Conservation (phyloP, 2,329 filamentous ascomycete genomes). For the Pestalotiopsis sp. region DNA sequence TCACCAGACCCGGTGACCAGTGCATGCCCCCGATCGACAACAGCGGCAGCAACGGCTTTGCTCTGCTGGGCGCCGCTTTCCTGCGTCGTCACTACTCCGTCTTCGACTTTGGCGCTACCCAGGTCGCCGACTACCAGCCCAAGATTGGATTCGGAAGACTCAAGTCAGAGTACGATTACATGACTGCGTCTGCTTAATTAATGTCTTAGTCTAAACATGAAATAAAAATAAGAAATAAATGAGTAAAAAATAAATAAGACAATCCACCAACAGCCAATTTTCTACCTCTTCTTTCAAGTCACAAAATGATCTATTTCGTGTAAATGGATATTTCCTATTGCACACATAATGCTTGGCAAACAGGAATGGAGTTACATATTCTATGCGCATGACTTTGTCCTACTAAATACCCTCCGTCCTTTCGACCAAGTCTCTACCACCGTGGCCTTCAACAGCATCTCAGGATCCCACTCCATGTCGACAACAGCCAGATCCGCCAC, state of each 20-base stretch:
- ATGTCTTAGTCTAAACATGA: not conserved
- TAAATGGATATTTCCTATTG: no score
- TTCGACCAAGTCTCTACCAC: slow-evolving; percentile 58
- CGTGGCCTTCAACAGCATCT: slow-evolving; percentile 46
- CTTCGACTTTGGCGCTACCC: slow-evolving; percentile 32
- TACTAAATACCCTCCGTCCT: slow-evolving; percentile 39
- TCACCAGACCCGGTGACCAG: slow-evolving; percentile 35
- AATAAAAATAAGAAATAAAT: not conserved
- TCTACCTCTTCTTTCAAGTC: no score
- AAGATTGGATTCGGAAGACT: slow-evolving; percentile 20
- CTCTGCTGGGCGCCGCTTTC: slow-evolving; percentile 33
- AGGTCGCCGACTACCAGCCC: slow-evolving; percentile 18
- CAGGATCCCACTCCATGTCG: slow-evolving; percentile 52
- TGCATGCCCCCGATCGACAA: slow-evolving; percentile 39
- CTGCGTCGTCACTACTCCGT: slow-evolving; percentile 37
- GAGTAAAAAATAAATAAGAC: not conserved
- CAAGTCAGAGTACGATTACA: slow-evolving; percentile 18
- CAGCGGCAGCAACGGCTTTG: slow-evolving; percentile 24
- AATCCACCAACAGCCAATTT: not conserved
- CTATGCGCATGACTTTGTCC: not conserved
- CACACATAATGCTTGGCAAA: no score
- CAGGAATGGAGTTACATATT: not conserved
- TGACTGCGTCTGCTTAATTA: not conserved
- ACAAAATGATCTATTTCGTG: no score
- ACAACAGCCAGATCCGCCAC: slow-evolving; percentile 62